Evolutionary conservation across 495 filamentous ascomycete genomes (phyloP).

Genomic region (Xylaria acuta): DNA sequence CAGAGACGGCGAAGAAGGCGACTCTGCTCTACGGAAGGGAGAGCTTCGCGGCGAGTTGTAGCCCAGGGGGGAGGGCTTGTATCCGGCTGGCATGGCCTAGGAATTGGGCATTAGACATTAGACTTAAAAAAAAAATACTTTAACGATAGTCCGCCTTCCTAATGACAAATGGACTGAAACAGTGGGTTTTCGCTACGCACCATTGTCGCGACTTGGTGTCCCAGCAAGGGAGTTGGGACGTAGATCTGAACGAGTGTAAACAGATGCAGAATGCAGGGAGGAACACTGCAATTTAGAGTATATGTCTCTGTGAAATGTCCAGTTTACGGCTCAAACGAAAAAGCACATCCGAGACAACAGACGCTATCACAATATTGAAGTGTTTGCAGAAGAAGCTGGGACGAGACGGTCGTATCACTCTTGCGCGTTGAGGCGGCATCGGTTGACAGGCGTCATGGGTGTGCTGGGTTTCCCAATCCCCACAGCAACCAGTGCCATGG

Average conservation of each 20-base stretch:
- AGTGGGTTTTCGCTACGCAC: conserved; percentile 23
- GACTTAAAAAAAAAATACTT: background rate
- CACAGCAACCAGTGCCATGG: conserved; percentile 22
- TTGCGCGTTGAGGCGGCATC: background rate
- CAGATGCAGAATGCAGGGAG: conserved; percentile 1
- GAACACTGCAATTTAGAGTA: background rate
- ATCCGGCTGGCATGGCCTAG: conserved; percentile 59
- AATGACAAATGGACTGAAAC: conserved; percentile 17
- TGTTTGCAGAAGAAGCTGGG: background rate
- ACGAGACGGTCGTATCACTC: background rate
- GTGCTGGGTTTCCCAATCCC: conserved; percentile 9
- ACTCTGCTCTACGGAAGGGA: conserved; percentile 74
- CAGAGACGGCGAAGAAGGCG: conserved; percentile 53
- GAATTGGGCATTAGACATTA: conserved; percentile 4
- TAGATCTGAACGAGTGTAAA: conserved; percentile 16
- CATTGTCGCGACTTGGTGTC: conserved; percentile 17
- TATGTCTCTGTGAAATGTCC: background rate
- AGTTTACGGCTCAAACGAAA: background rate
- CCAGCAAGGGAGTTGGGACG: conserved; percentile 2
- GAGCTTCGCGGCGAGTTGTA: conserved; percentile 73
- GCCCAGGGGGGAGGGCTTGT: conserved; percentile 75
- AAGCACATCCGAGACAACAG: background rate
- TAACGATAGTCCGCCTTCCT: background rate
- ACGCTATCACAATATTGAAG: background rate
- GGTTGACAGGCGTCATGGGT: background rate